phyloP scores from a whole-genome alignment of 495 filamentous ascomycete species.

The Tuber indicum region DNA sequence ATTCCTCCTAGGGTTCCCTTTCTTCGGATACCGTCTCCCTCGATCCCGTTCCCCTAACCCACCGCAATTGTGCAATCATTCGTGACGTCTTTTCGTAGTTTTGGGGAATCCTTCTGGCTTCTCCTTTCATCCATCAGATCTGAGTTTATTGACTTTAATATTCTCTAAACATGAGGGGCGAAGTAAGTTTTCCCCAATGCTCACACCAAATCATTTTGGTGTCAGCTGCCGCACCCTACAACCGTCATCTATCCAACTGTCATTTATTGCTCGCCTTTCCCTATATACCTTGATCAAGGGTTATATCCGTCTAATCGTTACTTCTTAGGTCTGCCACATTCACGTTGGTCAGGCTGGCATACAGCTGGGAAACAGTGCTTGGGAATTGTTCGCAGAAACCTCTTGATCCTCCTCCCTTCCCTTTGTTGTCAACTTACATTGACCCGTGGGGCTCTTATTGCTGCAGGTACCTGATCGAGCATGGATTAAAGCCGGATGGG shows the following conservation, averaged over 20 bases:
- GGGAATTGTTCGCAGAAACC: conserved; percentile 72
- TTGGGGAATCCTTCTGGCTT: conserved; percentile 12
- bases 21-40: background rate
- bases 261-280: conserved; percentile 23
- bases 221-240: conserved; percentile 15
- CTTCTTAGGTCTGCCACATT: conserved; percentile 68
- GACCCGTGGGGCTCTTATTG: conserved; percentile 9
- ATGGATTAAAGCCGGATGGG: conserved; percentile 75
- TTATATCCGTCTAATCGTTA: conserved; percentile 20
- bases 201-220: conserved; percentile 1
- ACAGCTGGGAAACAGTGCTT: conserved; percentile 89
- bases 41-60: background rate
- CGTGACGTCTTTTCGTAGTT: background rate
- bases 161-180: conserved; percentile 50
- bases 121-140: conserved; percentile 11
- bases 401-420: conserved; percentile 26
- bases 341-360: conserved; percentile 90
- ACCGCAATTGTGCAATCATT: background rate
- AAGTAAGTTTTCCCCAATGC: conserved; percentile 45
- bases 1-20: background rate
- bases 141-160: conserved; percentile 8
- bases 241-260: background rate
- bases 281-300: conserved; percentile 10
- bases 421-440: conserved; percentile 1
- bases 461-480: conserved; percentile 78